Evolutionary conservation across 2,329 filamentous ascomycete genomes (phyloP).

Genomic region (Trichoderma pleuroti): DNA sequence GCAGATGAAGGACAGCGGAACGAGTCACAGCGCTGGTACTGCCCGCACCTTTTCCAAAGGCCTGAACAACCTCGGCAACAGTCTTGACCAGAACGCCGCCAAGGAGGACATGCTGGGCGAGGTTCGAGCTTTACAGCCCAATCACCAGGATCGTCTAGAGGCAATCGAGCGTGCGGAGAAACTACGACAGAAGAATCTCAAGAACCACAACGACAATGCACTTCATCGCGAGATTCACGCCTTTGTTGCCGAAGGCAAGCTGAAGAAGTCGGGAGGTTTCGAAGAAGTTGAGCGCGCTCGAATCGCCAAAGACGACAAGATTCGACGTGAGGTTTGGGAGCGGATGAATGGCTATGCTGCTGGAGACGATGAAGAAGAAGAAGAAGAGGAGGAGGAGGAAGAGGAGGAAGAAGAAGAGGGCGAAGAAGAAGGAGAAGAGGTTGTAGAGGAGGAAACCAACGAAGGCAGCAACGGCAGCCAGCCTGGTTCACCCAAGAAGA

Average conservation of each 20-base stretch:
- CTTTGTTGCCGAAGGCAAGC: conserved; percentile 84
- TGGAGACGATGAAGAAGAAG: conserved; percentile 42
- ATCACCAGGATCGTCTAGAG: conserved; percentile 88
- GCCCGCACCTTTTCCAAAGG: conserved; percentile 56
- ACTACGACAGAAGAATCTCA: conserved; percentile 81
- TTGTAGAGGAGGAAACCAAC: conserved; percentile 19
- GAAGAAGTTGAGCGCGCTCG: conserved; percentile 88
- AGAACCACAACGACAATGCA: conserved; percentile 66
- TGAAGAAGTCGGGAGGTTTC: conserved; percentile 94
- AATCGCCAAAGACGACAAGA: conserved; percentile 80
- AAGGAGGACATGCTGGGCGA: conserved; percentile 92
- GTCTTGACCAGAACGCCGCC: conserved; percentile 69
- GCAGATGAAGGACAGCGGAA: conserved; percentile 75
- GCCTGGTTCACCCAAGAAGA: conserved; percentile 14
- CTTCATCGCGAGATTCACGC: conserved; percentile 80
- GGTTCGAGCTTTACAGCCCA: conserved; percentile 87
- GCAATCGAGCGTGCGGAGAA: conserved; percentile 97
- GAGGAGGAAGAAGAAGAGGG: conserved; percentile 23
- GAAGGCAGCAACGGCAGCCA: conserved; percentile 16
- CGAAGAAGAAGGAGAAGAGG: conserved; percentile 25
- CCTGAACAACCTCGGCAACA: conserved; percentile 51
- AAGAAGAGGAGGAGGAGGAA: conserved; percentile 28
- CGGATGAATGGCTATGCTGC: conserved; percentile 56
- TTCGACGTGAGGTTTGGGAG: conserved; percentile 75
- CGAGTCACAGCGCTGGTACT: conserved; percentile 46